Evolutionary conservation across 345 rosid species (phyloP), one percentile per base, ranked within the genome.

Genomic region (Chamaenerion angustifolium): DNA sequence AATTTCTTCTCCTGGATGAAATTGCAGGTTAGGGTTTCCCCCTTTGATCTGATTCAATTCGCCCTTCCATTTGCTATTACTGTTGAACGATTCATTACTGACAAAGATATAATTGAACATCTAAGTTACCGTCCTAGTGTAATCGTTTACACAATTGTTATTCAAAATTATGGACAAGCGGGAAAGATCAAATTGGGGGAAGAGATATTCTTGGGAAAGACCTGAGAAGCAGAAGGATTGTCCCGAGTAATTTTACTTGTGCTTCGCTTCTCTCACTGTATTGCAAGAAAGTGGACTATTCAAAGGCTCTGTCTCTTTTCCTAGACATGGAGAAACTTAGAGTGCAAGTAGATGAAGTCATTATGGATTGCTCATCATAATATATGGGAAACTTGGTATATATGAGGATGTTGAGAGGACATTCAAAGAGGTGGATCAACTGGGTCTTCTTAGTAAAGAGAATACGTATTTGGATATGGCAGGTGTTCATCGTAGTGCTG

Each of bases 1-100:
- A 88, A 85, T 50, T 81, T 85, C 65, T 89, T 89, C 71, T 54
- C 69, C 19, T 89, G 97, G 97, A 89, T 89, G 95, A 85, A 89
- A 64, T 66, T 89, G 68, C 97, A 85, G 93, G 95, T 78, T 31
- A 59, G 55, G 42, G 16, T 16, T 51, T 18, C 16, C 0, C n/a
- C 12, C 40, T 21, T 41, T 40, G 14, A 23, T 59, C 12, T 11
- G 49, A 11, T 14, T 13, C 51, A 18, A 11, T 14, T 43, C 56
- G 13, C 10, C 27, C 6, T 11, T 45, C 21, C 0, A 13, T 9
- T 12, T 49, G 16, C 46, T 13, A 11, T 42, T 57, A 21, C 17
- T 43, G 14, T 49, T 45, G 35, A 31, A 14, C 7, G 11, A 8
- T 52, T 46, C 11, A n/a, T n/a, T n/a, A n/a, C n/a, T n/a, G n/a